These are phyloP conservation scores for Ascocoryne sarcoides DNA, from an alignment of 2,329 filamentous ascomycete genomes.

Conservation along the genomic window DNA sequence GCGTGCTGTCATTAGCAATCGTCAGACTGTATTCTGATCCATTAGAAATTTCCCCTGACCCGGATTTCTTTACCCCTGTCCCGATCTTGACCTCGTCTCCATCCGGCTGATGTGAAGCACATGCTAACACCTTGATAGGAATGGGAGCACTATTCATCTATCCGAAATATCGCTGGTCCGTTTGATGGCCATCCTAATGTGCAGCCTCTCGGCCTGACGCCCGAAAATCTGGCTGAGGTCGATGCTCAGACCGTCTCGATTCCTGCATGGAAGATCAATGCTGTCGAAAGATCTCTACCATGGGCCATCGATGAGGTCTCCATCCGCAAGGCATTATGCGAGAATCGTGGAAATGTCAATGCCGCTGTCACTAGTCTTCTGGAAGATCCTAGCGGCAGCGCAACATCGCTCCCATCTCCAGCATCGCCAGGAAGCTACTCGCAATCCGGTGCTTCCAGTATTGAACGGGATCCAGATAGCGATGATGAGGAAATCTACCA, in stretches of 20 bases:
- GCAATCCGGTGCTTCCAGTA: constrained; percentile 37
- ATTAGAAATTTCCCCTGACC: too few species aligned
- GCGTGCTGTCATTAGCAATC: too few species aligned
- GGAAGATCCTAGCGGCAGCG: constrained; percentile 35
- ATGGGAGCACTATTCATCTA: constrained; percentile 60
- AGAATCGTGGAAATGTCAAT: constrained; percentile 50
- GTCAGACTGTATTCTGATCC: too few species aligned
- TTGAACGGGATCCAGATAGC: constrained; percentile 41
- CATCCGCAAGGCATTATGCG: constrained; percentile 43
- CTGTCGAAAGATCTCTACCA: constrained; percentile 42
- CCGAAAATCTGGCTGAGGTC: constrained; percentile 30
- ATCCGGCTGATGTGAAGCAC: too few species aligned
- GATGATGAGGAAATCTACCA: constrained; percentile 35
- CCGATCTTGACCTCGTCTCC: too few species aligned
- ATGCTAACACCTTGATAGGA: constrained; percentile 32
- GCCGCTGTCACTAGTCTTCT: constrained; percentile 40
- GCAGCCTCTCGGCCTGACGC: constrained; percentile 12
- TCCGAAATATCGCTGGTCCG: constrained; percentile 50
- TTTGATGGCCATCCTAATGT: constrained; percentile 47
- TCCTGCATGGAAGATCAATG: constrained; percentile 46
- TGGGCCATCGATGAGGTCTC: constrained; percentile 39
- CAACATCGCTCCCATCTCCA: not conserved
- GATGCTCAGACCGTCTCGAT: constrained; percentile 33
- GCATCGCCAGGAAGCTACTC: constrained; percentile 25
- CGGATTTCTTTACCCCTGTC: too few species aligned